Evolutionary conservation across 352 stramenopile species (phyloP).

Genomic region (Phytophthora pinifolia): DNA sequence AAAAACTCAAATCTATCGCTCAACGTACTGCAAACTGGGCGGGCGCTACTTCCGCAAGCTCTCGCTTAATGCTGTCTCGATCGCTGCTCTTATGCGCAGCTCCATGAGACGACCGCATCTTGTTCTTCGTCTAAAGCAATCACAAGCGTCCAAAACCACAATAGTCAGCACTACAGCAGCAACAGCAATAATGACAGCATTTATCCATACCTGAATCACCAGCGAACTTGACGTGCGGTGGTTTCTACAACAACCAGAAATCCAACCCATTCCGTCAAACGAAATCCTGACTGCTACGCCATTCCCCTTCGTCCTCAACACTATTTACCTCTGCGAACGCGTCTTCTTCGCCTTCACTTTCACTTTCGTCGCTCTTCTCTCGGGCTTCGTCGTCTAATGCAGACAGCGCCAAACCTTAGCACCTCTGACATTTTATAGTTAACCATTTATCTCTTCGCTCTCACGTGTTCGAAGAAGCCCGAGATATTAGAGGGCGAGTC

Average conservation of each 20-base stretch:
- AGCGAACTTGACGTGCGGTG: neutral
- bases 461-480: constrained; percentile 36
- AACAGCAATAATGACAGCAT: neutral
- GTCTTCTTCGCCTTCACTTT: constrained; percentile 18
- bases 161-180: neutral
- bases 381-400: constrained; percentile 1
- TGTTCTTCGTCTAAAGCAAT: constrained; percentile 10
- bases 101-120: constrained; percentile 8
- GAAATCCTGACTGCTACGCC: neutral
- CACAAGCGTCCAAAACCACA: constrained; percentile 1
- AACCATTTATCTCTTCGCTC: neutral
- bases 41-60: constrained; percentile 2
- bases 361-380: constrained; percentile 11
- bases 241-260: constrained; percentile 11
- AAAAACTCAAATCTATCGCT: neutral
- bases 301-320: neutral
- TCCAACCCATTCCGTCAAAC: neutral
- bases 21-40: constrained; percentile 11
- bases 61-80: constrained; percentile 14
- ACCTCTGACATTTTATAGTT: too few relatives aligned
- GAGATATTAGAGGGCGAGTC: constrained; percentile 41
- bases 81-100: constrained; percentile 25
- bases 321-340: constrained; percentile 17
- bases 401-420: neutral
- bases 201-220: constrained; percentile 8